Evolutionary conservation across 2,329 filamentous ascomycete species (phyloP), one percentile per base, ranked within the genome.

Genomic region (Penicillium vulpinum): DNA sequence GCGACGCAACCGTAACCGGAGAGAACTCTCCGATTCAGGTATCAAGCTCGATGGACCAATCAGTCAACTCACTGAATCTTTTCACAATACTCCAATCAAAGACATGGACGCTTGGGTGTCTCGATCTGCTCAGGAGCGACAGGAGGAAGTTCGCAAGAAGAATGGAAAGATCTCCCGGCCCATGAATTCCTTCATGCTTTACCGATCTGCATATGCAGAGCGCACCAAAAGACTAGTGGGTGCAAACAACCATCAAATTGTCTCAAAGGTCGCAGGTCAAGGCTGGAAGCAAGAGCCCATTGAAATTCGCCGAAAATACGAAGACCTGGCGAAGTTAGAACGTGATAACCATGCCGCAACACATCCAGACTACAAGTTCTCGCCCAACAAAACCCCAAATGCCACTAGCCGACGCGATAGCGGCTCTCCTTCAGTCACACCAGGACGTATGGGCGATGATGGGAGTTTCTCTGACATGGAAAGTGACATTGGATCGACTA

Each of bases 111-210:
- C 81, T 26, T 96, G 89, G 80, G 92, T 95, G 35, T 85, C 88
- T 66, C 84, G 93, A 49, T 80, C 89, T 10, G 76, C 80, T 2
- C 87, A 90, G 55, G 81, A 82, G 7, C 85, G 93, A 55, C 80
- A 80, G 47, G 76, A 79, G 53, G 92, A 96, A 72, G 86, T 88
- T 18, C 52, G 52, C 41, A 83, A 85, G 66, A 91, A 87, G 67
- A 79, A 86, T 35, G 90, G 90, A 26, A 92, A 92, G 71, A 84
- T 97, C 64, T 91, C 93, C 67, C 84, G 94, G 29, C 92, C 94
- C 3, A 96, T 97, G 88, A 99, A 99, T 74, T 93, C 91, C 0
- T 99, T 97, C 78, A 96, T 99, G 89, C 81, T 99, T 49, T 99
- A 99, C 74, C 88, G 94, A 40, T 96, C 94, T 63, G 91, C 91